A percentile compares a stretch with the other conserved stretches of the same genome.
Evolutionary conservation across 768 basidiomycete species (phyloP).

Genomic region (Boletus eberwhitei): DNA sequence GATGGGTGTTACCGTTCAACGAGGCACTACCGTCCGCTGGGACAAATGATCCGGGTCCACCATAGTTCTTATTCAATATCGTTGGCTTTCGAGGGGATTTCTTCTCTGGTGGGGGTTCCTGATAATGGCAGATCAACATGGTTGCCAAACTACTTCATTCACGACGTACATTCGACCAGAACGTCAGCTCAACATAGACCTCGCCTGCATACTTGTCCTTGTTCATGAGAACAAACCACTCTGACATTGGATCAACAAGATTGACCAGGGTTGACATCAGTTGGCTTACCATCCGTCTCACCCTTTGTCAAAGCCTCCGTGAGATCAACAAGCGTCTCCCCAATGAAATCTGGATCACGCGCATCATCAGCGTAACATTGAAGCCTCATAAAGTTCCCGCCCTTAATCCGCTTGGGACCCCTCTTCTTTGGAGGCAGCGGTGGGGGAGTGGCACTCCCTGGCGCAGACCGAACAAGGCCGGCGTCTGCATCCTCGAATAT

Average conservation of each 20-base stretch:
- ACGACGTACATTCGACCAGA: slow-evolving; percentile 82
- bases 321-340: slow-evolving; percentile 84
- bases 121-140: slow-evolving; percentile 5
- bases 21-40: slow-evolving; percentile 41
- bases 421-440: slow-evolving; percentile 67
- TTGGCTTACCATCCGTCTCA: slow-evolving; percentile 85
- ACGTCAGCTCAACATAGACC: slow-evolving; percentile 94
- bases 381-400: slow-evolving; percentile 72
- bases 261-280: not conserved
- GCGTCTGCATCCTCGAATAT: slow-evolving; percentile 73
- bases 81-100: slow-evolving; percentile 49
- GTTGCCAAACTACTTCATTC: not conserved
- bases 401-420: slow-evolving; percentile 52
- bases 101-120: slow-evolving; percentile 82
- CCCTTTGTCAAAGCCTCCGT: slow-evolving; percentile 90
- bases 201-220: slow-evolving; percentile 96
- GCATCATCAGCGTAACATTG: slow-evolving; percentile 94
- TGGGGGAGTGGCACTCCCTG: slow-evolving; percentile 51
- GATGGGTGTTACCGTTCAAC: slow-evolving; percentile 21
- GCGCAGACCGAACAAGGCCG: slow-evolving; percentile 42
- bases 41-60: slow-evolving; percentile 74
- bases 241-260: slow-evolving; percentile 40
- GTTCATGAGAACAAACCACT: slow-evolving; percentile 89
- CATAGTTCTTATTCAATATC: slow-evolving; percentile 60
- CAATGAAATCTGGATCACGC: slow-evolving; percentile 93